Conservation (phyloP, 2,329 filamentous ascomycete genomes). For the Penicillium polonicum region DNA sequence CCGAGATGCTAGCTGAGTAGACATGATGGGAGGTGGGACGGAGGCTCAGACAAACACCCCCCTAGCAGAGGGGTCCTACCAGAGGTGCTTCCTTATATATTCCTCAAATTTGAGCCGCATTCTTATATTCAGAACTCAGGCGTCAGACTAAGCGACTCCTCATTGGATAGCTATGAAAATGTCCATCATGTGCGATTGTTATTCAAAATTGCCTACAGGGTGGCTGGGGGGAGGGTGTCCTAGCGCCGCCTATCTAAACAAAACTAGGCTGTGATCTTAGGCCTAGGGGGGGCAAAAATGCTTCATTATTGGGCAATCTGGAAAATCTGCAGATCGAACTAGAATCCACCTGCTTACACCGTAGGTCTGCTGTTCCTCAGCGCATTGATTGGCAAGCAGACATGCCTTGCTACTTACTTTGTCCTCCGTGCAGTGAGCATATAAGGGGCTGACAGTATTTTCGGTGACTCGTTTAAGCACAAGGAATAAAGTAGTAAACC, state of each 20-base stretch:
- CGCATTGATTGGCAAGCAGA: not conserved
- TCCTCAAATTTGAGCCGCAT: slow-evolving; percentile 1
- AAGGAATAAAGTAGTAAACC: not conserved
- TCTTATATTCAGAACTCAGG: not conserved
- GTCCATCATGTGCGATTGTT: not conserved
- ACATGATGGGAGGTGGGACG: slow-evolving; percentile 1
- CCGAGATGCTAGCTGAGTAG: not conserved
- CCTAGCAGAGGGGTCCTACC: not conserved
- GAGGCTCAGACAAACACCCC: not conserved
- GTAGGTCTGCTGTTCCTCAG: not conserved
- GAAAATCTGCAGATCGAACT: not conserved
- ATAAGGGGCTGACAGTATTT: not conserved
- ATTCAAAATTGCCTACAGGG: not conserved
- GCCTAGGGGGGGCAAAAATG: not conserved
- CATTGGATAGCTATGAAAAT: not conserved
- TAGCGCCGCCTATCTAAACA: not conserved
- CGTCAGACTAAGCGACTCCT: not conserved
- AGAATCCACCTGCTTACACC: slow-evolving; percentile 4
- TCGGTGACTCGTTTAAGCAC: not conserved
- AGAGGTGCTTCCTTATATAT: slow-evolving; percentile 3
- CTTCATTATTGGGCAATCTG: not conserved
- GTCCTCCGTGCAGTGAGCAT: not conserved
- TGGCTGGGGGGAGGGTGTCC: slow-evolving; percentile 6
- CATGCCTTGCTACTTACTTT: not conserved
- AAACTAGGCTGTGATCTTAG: not conserved